These are phyloP conservation scores for Lathyrus sativus DNA, from an alignment of 306 rosid genomes.

Conservation along the genomic window DNA sequence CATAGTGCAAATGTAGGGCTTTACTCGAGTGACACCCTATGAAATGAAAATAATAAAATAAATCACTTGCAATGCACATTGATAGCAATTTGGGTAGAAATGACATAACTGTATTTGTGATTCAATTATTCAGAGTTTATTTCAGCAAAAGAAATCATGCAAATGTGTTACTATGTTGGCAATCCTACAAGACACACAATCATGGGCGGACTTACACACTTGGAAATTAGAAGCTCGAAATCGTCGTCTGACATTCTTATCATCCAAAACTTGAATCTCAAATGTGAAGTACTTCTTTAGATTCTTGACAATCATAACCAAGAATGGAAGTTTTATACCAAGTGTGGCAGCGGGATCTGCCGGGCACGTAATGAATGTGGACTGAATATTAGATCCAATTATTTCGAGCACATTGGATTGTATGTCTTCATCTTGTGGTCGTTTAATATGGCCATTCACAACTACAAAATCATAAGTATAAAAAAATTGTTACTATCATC, in stretches of 20 bases:
- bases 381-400: slow-evolving; percentile 86
- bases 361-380: slow-evolving; percentile 90
- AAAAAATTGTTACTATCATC: background rate
- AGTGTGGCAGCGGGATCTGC: slow-evolving; percentile 96
- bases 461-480: slow-evolving; percentile 49
- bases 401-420: slow-evolving; percentile 94
- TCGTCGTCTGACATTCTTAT: slow-evolving; percentile 89
- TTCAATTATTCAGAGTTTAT: slow-evolving; percentile 2
- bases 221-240: slow-evolving; percentile 97
- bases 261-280: slow-evolving; percentile 94
- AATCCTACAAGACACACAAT: slow-evolving; percentile 38
- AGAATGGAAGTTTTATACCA: slow-evolving; percentile 89
- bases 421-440: slow-evolving; percentile 97
- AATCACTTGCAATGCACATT: slow-evolving; percentile 1
- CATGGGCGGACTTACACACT: slow-evolving; percentile 94
- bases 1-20: slow-evolving; percentile 95
- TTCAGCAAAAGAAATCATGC: slow-evolving; percentile 23
- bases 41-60: slow-evolving; percentile 24
- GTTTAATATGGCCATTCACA: slow-evolving; percentile 82
- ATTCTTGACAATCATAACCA: slow-evolving; percentile 92
- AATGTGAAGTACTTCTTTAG: slow-evolving; percentile 90
- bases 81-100: slow-evolving; percentile 31
- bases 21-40: slow-evolving; percentile 79
- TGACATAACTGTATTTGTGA: background rate
- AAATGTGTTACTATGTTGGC: background rate